phyloP scores from a whole-genome alignment of 768 basidiomycete species.

The Suillus subluteus region DNA sequence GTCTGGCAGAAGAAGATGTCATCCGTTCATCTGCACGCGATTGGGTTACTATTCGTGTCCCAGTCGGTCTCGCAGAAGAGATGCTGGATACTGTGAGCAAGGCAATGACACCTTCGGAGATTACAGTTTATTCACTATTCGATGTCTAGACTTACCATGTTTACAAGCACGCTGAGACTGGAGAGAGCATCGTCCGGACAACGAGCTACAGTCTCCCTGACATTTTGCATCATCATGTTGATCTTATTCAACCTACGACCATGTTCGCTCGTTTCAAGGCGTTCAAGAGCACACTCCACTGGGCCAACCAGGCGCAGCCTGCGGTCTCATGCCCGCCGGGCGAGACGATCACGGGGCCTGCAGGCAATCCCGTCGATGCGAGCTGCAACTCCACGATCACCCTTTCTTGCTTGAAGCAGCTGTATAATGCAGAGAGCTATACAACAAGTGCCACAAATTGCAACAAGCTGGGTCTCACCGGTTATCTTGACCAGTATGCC shows the following conservation, averaged over 20 bases:
- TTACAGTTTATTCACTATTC: not conserved
- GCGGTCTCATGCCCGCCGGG: constrained; percentile 11
- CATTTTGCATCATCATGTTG: constrained; percentile 60
- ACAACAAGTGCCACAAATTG: constrained; percentile 42
- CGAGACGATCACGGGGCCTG: constrained; percentile 29
- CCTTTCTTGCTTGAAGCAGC: constrained; percentile 52
- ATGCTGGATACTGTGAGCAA: constrained; percentile 69
- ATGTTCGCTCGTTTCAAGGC: constrained; percentile 57
- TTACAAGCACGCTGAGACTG: constrained; percentile 58
- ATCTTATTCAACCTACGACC: constrained; percentile 74
- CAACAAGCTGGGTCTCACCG: constrained; percentile 58
- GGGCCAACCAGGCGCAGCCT: constrained; percentile 19
- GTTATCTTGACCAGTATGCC: constrained; percentile 57
- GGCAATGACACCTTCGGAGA: not conserved
- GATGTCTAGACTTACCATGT: constrained; percentile 58
- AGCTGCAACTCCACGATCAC: constrained; percentile 56
- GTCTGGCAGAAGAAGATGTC: constrained; percentile 50
- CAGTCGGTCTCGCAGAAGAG: constrained; percentile 62
- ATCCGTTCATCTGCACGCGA: constrained; percentile 66
- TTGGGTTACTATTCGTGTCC: constrained; percentile 65
- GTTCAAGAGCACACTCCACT: constrained; percentile 45
- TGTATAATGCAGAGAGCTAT: constrained; percentile 58
- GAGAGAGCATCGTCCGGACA: constrained; percentile 64
- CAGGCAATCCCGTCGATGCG: constrained; percentile 46
- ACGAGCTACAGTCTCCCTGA: constrained; percentile 69